Conservation (phyloP, 176 grass and related monocot species). For the Musa troglodytarum region DNA sequence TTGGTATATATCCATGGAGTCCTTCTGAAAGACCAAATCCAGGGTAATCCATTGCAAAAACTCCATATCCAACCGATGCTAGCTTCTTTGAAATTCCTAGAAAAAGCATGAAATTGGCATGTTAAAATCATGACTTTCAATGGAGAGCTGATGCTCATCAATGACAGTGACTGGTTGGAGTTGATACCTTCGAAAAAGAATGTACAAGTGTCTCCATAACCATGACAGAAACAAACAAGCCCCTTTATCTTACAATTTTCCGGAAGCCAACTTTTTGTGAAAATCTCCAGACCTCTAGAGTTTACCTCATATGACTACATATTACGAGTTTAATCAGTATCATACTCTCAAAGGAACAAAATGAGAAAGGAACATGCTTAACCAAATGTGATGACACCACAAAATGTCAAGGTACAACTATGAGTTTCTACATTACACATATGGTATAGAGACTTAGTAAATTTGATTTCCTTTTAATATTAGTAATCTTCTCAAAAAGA, state of each 20-base stretch:
- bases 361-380: not conserved
- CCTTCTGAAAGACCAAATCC: constrained; percentile 97
- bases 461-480: not conserved
- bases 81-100: constrained; percentile 79
- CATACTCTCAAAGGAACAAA: not conserved
- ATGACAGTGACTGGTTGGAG: constrained; percentile 20
- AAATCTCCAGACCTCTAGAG: constrained; percentile 87
- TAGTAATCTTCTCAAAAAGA: not conserved
- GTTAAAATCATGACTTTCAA: not conserved
- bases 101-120: constrained; percentile 10
- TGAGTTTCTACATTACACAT: not conserved
- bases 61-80: constrained; percentile 82
- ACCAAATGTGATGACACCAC: not conserved
- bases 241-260: constrained; percentile 52
- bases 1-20: constrained; percentile 96
- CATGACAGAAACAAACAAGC: constrained; percentile 90
- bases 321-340: constrained; percentile 6
- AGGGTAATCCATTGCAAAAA: constrained; percentile 93
- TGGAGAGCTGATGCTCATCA: not conserved
- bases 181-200: constrained; percentile 92
- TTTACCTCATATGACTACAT: constrained; percentile 65
- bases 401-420: not conserved
- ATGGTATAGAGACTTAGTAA: not conserved
- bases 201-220: constrained; percentile 92
- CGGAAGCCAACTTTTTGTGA: constrained; percentile 86